These are phyloP conservation scores for Euphrasia confusa DNA, from an alignment of 257 asterid species.

Conservation along the genomic window DNA sequence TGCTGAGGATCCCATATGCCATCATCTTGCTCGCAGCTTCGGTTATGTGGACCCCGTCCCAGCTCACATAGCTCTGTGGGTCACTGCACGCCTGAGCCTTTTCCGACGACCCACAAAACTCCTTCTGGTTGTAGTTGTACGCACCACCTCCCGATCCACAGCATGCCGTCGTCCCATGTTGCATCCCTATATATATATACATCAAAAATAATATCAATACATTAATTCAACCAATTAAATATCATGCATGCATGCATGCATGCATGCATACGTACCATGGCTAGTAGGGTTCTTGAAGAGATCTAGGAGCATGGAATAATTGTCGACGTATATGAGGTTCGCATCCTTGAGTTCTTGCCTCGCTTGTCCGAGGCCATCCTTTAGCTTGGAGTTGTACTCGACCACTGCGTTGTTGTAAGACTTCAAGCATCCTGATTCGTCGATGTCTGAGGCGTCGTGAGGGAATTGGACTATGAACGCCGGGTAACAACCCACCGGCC, in stretches of 20 bases:
- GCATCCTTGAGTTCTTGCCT: slow-evolving; percentile 9
- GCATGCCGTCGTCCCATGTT: slow-evolving; percentile 11
- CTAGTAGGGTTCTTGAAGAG: background rate
- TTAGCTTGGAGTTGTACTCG: background rate
- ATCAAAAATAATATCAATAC: background rate
- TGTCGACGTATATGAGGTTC: slow-evolving; percentile 6
- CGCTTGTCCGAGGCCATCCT: background rate
- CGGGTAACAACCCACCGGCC: slow-evolving; percentile 17
- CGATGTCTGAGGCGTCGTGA: background rate
- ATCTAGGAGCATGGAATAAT: background rate
- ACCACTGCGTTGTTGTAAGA: slow-evolving; percentile 12
- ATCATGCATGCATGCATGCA: background rate
- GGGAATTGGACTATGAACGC: slow-evolving; percentile 3
- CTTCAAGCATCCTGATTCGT: background rate
- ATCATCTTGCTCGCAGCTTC: slow-evolving; percentile 6
- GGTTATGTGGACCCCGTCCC: slow-evolving; percentile 6
- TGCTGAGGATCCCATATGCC: slow-evolving; percentile 3
- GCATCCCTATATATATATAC: background rate
- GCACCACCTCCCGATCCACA: slow-evolving; percentile 13
- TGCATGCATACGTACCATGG: background rate
- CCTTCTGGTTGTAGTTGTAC: slow-evolving; percentile 7
- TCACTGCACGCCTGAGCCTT: slow-evolving; percentile 1
- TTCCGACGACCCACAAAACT: background rate
- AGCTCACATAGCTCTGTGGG: slow-evolving; percentile 10
- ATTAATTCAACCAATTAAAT: background rate